Percentiles rank a stretch among this genome's conserved stretches.
phyloP scores from a whole-genome alignment of 2,329 filamentous ascomycete genomes.

The Talaromyces funiculosus region DNA sequence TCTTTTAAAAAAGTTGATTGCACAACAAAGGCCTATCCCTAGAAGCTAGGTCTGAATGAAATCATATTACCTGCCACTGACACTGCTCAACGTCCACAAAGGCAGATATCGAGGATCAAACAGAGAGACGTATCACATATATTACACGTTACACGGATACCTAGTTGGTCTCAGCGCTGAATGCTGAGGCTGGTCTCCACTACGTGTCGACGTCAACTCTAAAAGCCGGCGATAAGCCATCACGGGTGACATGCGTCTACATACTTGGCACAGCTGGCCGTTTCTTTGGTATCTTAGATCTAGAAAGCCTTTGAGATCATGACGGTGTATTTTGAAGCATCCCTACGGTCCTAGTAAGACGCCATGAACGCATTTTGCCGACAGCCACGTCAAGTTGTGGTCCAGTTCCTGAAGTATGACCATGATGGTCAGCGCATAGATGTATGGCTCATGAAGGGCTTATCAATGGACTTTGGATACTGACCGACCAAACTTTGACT shows the following conservation, averaged over 20 bases:
- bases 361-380: no score
- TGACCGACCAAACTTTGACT: neutral
- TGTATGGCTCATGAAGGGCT: neutral
- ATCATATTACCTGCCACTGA: neutral
- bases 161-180: neutral
- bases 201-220: constrained; percentile 1
- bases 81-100: neutral
- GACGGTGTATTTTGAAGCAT: neutral
- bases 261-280: neutral
- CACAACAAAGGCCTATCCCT: neutral
- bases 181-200: neutral
- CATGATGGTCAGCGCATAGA: neutral
- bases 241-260: no score
- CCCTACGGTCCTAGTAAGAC: no score
- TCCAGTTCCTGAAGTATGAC: neutral
- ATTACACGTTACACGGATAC: neutral
- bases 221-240: neutral
- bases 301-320: neutral
- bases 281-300: neutral
- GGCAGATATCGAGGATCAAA: neutral
- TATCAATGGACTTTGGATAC: neutral
- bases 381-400: no score
- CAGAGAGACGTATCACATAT: neutral
- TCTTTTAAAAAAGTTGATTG: neutral
- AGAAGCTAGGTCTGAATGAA: neutral